These are phyloP conservation scores for Cyberlindnera mississippiensis DNA, from an alignment of 805 yeast species.

Conservation along the genomic window DNA sequence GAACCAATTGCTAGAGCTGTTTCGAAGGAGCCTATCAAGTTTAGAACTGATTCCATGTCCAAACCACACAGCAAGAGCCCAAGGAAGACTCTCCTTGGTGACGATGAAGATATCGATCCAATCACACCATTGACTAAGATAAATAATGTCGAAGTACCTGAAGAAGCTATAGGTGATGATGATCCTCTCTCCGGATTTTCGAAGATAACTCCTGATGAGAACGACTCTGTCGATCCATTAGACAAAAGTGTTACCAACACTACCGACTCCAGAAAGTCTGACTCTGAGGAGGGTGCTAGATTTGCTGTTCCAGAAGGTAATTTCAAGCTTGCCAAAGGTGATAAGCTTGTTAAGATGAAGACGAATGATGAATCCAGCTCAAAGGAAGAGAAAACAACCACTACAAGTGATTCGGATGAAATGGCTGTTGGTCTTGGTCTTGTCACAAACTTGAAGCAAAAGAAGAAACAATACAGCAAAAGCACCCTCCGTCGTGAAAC, in stretches of 20 bases:
- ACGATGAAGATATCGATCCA: slow-evolving; percentile 23
- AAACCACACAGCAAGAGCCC: slow-evolving; percentile 8
- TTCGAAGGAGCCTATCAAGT: slow-evolving; percentile 12
- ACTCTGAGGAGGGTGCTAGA: slow-evolving; percentile 13
- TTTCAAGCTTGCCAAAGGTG: slow-evolving; percentile 12
- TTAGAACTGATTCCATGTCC: slow-evolving; percentile 21
- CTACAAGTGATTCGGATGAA: slow-evolving; percentile 26
- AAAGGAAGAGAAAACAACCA: slow-evolving; percentile 20
- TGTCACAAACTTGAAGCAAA: slow-evolving; percentile 12
- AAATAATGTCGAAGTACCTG: background rate
- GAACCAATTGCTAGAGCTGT: slow-evolving; percentile 5
- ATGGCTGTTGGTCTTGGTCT: slow-evolving; percentile 28
- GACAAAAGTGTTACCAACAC: background rate
- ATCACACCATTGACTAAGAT: slow-evolving; percentile 14
- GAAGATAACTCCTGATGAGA: slow-evolving; percentile 4
- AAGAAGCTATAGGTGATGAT: slow-evolving; percentile 15
- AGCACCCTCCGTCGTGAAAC: slow-evolving; percentile 4
- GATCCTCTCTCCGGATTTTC: slow-evolving; percentile 14
- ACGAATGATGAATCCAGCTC: slow-evolving; percentile 8
- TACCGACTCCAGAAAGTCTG: slow-evolving; percentile 9
- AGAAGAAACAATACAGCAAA: slow-evolving; percentile 20
- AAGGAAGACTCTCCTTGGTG: slow-evolving; percentile 1
- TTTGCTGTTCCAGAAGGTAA: slow-evolving; percentile 26
- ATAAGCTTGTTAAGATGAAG: slow-evolving; percentile 3
- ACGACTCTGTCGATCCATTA: slow-evolving; percentile 13